Percentiles rank a stretch among this genome's conserved stretches.
These are phyloP conservation scores for Conticribra weissflogii DNA, from an alignment of 108 stramenopile genomes.

Conservation along the genomic window DNA sequence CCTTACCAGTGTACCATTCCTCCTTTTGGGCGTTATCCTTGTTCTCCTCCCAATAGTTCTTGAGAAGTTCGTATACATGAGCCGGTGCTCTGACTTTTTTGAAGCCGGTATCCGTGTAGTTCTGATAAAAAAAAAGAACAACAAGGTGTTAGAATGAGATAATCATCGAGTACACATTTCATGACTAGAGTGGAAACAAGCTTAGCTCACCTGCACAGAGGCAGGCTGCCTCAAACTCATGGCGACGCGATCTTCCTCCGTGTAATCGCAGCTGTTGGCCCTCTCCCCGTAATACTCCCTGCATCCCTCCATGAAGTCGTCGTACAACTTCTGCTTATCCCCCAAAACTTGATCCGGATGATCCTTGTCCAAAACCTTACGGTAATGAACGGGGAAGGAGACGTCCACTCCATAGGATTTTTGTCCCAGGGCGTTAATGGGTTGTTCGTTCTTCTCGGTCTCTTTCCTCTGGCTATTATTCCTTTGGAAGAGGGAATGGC, in stretches of 20 bases:
- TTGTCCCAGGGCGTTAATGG: constrained; percentile 43
- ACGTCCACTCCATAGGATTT: constrained; percentile 76
- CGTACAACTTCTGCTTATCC: constrained; percentile 62
- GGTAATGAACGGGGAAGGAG: constrained; percentile 80
- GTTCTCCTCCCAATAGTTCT: constrained; percentile 66
- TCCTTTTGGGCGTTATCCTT: constrained; percentile 59
- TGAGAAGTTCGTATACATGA: constrained; percentile 59
- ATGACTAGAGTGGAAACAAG: no score
- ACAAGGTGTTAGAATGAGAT: background rate
- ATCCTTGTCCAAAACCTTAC: constrained; percentile 20
- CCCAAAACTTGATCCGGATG: constrained; percentile 47
- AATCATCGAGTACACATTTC: constrained; percentile 2
- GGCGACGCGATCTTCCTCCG: constrained; percentile 67
- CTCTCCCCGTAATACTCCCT: constrained; percentile 47
- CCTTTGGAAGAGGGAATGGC: constrained; percentile 2
- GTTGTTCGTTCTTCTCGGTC: constrained; percentile 19
- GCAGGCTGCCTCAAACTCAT: constrained; percentile 83
- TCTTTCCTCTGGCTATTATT: no score
- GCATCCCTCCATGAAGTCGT: constrained; percentile 82
- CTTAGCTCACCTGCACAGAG: constrained; percentile 74
- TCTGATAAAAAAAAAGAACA: constrained; percentile 36
- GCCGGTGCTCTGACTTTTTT: constrained; percentile 72
- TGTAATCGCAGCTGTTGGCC: constrained; percentile 56
- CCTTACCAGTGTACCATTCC: constrained; percentile 75
- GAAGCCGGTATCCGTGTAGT: constrained; percentile 83